A percentile compares a stretch with the other conserved stretches of the same genome.
phyloP scores from a whole-genome alignment of 2,329 filamentous ascomycete genomes.

The Amesomyces nigricolor region DNA sequence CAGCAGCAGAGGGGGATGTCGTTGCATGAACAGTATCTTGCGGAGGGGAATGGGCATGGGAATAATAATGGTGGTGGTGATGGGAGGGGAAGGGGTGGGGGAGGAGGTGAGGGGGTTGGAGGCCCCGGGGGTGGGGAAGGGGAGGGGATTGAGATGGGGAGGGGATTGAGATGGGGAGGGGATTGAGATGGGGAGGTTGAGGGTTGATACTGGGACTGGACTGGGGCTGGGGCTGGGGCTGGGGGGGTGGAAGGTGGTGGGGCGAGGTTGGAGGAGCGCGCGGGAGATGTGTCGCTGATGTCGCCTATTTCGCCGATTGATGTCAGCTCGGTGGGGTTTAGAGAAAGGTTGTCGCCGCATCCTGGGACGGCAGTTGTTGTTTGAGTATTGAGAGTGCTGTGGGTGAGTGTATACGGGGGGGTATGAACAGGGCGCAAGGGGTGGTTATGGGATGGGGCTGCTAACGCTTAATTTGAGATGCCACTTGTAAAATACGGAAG shows the following conservation, averaged over 20 bases:
- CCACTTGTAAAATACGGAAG: too few relatives aligned
- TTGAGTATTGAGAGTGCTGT: too few relatives aligned
- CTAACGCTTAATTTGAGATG: too few relatives aligned
- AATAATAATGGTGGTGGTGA: too few relatives aligned
- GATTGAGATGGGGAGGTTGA: slow-evolving; percentile 2
- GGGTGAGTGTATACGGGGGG: too few relatives aligned
- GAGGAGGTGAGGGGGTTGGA: neutral
- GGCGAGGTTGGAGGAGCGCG: neutral
- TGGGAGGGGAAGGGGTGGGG: neutral
- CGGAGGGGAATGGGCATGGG: neutral
- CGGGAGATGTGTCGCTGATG: neutral
- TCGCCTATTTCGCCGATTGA: neutral
- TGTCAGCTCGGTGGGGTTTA: neutral
- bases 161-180: slow-evolving; percentile 1
- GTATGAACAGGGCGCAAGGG: too few relatives aligned
- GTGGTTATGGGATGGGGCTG: too few relatives aligned
- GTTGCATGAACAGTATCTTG: too few relatives aligned
- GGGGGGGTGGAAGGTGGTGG: neutral
- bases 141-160: slow-evolving; percentile 3
- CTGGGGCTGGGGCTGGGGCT: neutral
- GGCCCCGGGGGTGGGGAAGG: neutral
- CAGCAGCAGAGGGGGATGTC: neutral
- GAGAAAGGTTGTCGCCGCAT: slow-evolving; percentile 5
- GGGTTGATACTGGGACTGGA: neutral
- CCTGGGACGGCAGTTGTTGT: slow-evolving; percentile 7